Conservation (phyloP, 768 basidiomycete species). For the Boletus rex-veris region DNA sequence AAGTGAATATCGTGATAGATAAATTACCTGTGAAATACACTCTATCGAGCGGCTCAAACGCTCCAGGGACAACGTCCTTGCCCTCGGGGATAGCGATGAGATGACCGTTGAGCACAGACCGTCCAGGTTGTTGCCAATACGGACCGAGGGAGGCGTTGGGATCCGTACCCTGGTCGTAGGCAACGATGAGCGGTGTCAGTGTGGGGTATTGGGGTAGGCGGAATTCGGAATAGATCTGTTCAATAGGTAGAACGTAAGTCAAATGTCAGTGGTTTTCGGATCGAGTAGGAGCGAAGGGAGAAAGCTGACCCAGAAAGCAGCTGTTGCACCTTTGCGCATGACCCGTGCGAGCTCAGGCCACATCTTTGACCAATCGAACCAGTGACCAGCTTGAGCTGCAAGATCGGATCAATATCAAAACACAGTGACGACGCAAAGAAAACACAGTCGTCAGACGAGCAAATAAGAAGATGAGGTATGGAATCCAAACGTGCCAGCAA, state of each 20-base stretch:
- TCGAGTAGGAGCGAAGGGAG: not conserved
- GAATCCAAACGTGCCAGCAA: constrained; percentile 48
- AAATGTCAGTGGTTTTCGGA: too few species aligned
- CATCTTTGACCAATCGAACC: constrained; percentile 72
- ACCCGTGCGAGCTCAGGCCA: constrained; percentile 68
- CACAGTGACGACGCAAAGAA: too few species aligned
- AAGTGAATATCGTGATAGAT: too few species aligned
- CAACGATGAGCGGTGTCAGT: constrained; percentile 3
- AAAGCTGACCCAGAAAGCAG: constrained; percentile 65
- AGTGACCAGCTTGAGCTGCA: constrained; percentile 74
- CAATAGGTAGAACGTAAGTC: too few species aligned
- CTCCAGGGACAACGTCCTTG: not conserved
- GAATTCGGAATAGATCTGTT: constrained; percentile 7
- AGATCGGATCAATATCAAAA: too few species aligned
- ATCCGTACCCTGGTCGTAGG: not conserved
- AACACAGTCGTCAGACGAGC: too few species aligned
- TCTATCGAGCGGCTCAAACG: constrained; percentile 43
- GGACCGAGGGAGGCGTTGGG: not conserved
- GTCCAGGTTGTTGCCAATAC: constrained; percentile 9
- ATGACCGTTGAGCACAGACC: not conserved
- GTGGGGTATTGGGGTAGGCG: constrained; percentile 1
- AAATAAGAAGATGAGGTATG: too few species aligned
- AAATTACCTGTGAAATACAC: constrained; percentile 55
- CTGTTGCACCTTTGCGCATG: constrained; percentile 58
- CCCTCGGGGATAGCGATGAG: constrained; percentile 2